Base-by-base conservation (phyloP, 129 eudicot genomes). In the Kitagawia praeruptora region DNA sequence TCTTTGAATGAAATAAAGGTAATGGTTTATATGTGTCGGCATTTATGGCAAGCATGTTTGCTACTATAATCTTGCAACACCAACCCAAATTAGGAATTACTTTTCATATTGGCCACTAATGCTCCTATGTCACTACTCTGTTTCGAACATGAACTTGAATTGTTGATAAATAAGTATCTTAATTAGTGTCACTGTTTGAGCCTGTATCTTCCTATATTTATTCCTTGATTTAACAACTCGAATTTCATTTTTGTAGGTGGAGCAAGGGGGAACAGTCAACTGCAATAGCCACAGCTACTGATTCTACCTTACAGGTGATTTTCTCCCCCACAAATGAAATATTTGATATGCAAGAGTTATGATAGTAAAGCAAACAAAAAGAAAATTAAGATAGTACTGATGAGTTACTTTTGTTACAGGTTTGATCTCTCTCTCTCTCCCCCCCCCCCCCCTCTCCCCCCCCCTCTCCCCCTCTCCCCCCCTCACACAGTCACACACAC, bases 251-350 rank as follows among this genome's bases (percentile, higher is more conserved):
- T 67, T 80, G 72, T 77, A 95, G 98, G 89, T 92, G 97, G 98
- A 92, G 93, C 86, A 90, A 86, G 87, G 97, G 98, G 78, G 98
- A 95, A 84, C 98, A 95, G 14, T 88, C 97, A 27, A 86, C 96
- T 61, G 97, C 98, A 81, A 75, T 92, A 70, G 91, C 91, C 67
- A 95, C 97, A 74, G 97, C 95, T 54, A 95, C 90, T 38, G 88
- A 88, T 69, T 79, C 89, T 72, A 92, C 85, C 74, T 80, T 90
- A 77, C 90, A 90, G 90, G 98, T 92, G 87, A 77, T 38, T 38
- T 47, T 28, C 44, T 67, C 19, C 51, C 70, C 45, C 19, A n/a
- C 72, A 19, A 31, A 15, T 81, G 74, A 75, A 75, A 73, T 12
- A 66, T 46, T 11, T 5, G 15, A 61, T 49, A 8, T 80, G 75